Evolutionary conservation across 208 protist species (phyloP).

Genomic region (Angomonas ambiguus): DNA sequence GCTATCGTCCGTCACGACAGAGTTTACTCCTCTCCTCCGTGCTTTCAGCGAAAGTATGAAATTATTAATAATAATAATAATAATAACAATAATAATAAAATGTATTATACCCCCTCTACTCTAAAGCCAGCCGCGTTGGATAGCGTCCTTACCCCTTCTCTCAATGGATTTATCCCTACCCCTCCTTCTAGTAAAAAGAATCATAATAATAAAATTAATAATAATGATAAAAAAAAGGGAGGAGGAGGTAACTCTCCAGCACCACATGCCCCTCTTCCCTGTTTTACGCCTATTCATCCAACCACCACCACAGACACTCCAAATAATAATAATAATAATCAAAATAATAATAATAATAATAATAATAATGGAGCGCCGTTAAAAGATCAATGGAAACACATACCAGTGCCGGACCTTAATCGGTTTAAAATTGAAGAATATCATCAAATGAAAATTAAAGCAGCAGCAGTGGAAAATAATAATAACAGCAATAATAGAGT

Average conservation of each 20-base stretch:
- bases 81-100: slow-evolving; percentile 7
- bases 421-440: too few relatives aligned
- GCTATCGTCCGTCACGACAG: too few relatives aligned
- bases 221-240: too few relatives aligned
- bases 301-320: neutral
- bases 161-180: too few relatives aligned
- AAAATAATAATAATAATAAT: slow-evolving; percentile 2
- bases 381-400: neutral
- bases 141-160: neutral
- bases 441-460: too few relatives aligned
- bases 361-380: neutral
- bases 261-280: too few relatives aligned
- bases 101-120: neutral
- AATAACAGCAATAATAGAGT: neutral
- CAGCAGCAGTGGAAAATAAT: neutral
- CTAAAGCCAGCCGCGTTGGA: neutral
- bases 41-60: too few relatives aligned
- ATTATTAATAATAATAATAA: slow-evolving; percentile 12
- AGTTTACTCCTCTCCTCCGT: too few relatives aligned
- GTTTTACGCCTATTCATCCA: too few relatives aligned
- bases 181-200: slow-evolving; percentile 3
- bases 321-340: slow-evolving; percentile 3
- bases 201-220: slow-evolving; percentile 4
- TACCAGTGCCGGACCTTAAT: neutral
- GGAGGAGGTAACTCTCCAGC: too few relatives aligned